Evolutionary conservation across 345 rosid species (phyloP).

Genomic region (Euclidium syriacum): DNA sequence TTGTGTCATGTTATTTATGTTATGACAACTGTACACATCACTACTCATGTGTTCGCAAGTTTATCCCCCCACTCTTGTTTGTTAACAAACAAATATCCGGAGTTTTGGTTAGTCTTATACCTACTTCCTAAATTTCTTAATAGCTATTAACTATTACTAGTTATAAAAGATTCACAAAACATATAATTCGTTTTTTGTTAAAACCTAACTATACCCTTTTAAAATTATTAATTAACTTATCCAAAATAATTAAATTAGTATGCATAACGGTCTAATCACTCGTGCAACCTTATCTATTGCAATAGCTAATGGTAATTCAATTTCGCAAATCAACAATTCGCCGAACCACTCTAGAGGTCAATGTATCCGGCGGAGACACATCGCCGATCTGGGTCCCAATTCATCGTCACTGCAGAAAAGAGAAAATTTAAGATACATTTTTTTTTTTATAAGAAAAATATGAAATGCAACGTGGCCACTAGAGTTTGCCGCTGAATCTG

Average conservation of each 20-base stretch:
- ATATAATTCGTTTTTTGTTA: too few species aligned
- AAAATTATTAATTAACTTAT: too few species aligned
- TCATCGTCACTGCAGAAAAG: not conserved
- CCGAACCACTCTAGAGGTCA: not conserved
- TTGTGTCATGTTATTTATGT: too few species aligned
- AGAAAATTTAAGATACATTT: not conserved
- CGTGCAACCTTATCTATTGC: constrained; percentile 24
- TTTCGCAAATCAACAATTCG: not conserved
- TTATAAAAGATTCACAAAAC: too few species aligned
- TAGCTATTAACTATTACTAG: too few species aligned
- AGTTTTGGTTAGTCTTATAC: too few species aligned
- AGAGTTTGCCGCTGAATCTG: constrained; percentile 19
- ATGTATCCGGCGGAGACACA: constrained; percentile 20
- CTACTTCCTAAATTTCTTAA: too few species aligned
- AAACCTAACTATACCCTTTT: too few species aligned
- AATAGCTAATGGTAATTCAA: not conserved
- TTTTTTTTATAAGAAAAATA: not conserved
- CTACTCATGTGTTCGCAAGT: too few species aligned
- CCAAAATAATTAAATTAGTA: not conserved
- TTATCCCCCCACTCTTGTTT: too few species aligned
- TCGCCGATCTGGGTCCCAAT: constrained; percentile 17
- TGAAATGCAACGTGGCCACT: constrained; percentile 30
- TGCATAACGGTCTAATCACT: constrained; percentile 17
- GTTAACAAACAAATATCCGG: too few species aligned
- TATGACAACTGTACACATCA: too few species aligned